phyloP scores from a whole-genome alignment of 164 flowering plant genomes.

The Pachysandra terminalis region DNA sequence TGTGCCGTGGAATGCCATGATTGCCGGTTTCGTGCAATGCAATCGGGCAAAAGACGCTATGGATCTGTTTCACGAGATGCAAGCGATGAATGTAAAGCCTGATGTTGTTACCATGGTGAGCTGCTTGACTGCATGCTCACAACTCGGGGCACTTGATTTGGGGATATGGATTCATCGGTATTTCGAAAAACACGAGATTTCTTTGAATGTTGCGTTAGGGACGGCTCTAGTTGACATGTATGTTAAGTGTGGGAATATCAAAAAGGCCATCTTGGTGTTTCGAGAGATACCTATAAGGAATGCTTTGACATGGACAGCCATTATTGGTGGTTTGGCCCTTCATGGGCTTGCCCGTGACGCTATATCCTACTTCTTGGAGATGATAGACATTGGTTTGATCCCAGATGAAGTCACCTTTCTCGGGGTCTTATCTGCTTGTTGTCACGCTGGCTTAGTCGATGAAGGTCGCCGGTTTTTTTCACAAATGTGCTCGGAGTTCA shows the following conservation, averaged over 20 bases:
- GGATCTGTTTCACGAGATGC: too few species aligned
- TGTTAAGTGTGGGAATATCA: slow-evolving; percentile 63
- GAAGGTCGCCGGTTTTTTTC: neutral
- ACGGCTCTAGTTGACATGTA: slow-evolving; percentile 72
- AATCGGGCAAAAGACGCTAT: too few species aligned
- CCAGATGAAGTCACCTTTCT: too few species aligned
- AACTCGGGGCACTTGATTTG: slow-evolving; percentile 1
- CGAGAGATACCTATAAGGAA: slow-evolving; percentile 9
- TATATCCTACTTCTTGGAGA: slow-evolving; percentile 40
- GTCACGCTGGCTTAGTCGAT: too few species aligned
- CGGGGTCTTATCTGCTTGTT: too few species aligned
- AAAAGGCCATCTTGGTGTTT: slow-evolving; percentile 53
- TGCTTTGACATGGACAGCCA: too few species aligned
- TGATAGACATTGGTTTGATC: slow-evolving; percentile 42
- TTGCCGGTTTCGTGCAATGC: too few species aligned
- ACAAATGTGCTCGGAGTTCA: slow-evolving; percentile 43
- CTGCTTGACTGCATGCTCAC: too few species aligned
- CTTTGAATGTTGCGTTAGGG: slow-evolving; percentile 43
- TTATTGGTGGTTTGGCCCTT: too few species aligned
- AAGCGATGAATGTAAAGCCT: too few species aligned
- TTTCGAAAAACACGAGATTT: slow-evolving; percentile 39
- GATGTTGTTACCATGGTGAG: too few species aligned
- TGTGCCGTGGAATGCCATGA: too few species aligned
- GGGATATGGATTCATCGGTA: slow-evolving; percentile 65
- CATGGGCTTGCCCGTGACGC: slow-evolving; percentile 33